Evolutionary conservation across 768 basidiomycete genomes (phyloP), one percentile per base, ranked within the genome.

Genomic region (Rubroboletus satanas): DNA sequence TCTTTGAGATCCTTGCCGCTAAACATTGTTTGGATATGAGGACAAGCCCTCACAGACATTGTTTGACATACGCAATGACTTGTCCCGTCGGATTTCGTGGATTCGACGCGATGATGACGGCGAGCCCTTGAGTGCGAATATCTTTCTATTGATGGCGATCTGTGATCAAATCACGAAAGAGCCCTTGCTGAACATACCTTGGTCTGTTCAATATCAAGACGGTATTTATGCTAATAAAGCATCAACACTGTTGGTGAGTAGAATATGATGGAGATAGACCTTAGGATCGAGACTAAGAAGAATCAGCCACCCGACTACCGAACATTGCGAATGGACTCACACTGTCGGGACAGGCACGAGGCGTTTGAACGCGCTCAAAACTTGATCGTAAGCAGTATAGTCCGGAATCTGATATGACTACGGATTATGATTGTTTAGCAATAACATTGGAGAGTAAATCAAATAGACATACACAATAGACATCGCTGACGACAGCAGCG

Each of bases 71-170:
- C 85, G 79, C 80, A 58, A 84, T 81, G 51, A 87, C 83, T 69
- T 96, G 94, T n/a, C 95, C 93, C 1, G 95, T 97, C 4, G 95
- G 94, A 67, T 97, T 98, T 51, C 94, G 84, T n/a, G 95, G 95
- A 73, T 97, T 98, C 23, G 90, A 93, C 0, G 92, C 89, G 42
- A 95, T 75, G 53, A 96, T 80, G 47, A 95, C 92, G 11, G 87
- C 82, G 18, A 95, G 75, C 14, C 93, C 92, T 72, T 94, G 91
- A 1, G 80, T 88, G 39, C 75, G 78, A 52, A 95, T 91, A 61
- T 95, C 92, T 75, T 77, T 86, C 83, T 88, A 51, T 60, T 21
- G 43, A 39, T 43, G 17, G 28, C 17, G 11, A 49, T 9, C 2
- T 12, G 32, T 58, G 29, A 59, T 51, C 33, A 33, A 49, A 29